Evolutionary conservation across 2,329 filamentous ascomycete genomes (phyloP).

Genomic region (Xylaria sp.): DNA sequence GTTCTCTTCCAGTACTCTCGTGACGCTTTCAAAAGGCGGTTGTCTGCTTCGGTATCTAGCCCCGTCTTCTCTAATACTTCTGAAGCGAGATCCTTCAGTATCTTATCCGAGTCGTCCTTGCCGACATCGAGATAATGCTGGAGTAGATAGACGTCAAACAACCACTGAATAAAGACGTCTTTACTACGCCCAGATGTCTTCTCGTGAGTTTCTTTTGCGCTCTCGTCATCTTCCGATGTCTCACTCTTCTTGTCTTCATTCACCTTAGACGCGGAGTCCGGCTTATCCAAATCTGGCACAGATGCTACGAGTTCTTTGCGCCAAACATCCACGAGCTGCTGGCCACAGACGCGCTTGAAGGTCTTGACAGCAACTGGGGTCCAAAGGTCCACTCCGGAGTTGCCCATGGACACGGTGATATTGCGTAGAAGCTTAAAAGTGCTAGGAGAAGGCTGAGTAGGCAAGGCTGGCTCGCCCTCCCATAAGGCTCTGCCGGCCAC

Average conservation of each 20-base stretch:
- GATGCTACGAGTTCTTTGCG: constrained; percentile 53
- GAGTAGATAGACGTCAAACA: constrained; percentile 68
- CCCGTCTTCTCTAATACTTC: constrained; percentile 58
- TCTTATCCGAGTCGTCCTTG: constrained; percentile 40
- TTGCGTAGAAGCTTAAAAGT: constrained; percentile 77
- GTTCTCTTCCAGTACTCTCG: constrained; percentile 86
- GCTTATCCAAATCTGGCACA: constrained; percentile 38
- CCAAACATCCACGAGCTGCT: constrained; percentile 63
- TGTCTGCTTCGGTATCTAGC: constrained; percentile 60
- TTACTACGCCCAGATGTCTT: constrained; percentile 45
- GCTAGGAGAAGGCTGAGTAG: constrained; percentile 79
- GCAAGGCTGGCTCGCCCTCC: constrained; percentile 80
- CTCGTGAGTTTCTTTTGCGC: constrained; percentile 19
- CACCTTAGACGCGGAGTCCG: constrained; percentile 32
- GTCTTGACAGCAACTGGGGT: constrained; percentile 71
- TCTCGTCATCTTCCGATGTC: constrained; percentile 17
- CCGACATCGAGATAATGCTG: constrained; percentile 56
- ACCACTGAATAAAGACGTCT: constrained; percentile 67
- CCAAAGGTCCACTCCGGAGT: constrained; percentile 82
- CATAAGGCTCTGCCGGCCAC: constrained; percentile 76
- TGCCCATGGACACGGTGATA: constrained; percentile 73
- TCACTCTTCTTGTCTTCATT: constrained; percentile 19
- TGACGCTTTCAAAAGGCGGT: constrained; percentile 70
- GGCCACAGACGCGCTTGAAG: constrained; percentile 68
- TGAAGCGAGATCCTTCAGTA: constrained; percentile 58